Percentiles rank a stretch among this genome's conserved stretches.
These are phyloP conservation scores for Pelargonium cotyledonis DNA, from an alignment of 441 rosid species.

Conservation along the genomic window DNA sequence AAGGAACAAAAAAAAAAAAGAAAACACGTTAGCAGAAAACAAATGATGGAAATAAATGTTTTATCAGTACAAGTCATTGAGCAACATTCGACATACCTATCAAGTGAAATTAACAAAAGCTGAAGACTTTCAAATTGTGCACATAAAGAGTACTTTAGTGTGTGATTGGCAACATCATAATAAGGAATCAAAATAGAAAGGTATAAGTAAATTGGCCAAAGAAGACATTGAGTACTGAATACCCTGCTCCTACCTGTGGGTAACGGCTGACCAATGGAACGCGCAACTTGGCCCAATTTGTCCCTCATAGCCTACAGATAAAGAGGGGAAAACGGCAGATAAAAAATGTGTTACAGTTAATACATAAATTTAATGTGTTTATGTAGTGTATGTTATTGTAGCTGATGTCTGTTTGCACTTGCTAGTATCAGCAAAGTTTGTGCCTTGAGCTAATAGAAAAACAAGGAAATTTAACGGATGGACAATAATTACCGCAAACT, in stretches of 20 bases:
- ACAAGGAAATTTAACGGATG: conserved; percentile 2
- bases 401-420: neutral
- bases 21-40: conserved; percentile 16
- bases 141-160: neutral
- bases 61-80: neutral
- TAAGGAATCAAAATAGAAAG: neutral
- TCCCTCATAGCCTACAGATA: conserved; percentile 57
- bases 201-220: conserved; percentile 6
- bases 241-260: conserved; percentile 38
- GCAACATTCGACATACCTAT: neutral
- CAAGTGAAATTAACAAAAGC: neutral
- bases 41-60: neutral
- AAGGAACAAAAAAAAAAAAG: conserved; percentile 18
- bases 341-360: neutral
- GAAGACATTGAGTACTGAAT: conserved; percentile 1
- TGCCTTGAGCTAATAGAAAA: neutral
- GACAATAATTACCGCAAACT: conserved; percentile 55
- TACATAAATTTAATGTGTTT: no score
- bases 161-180: neutral
- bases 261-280: conserved; percentile 41
- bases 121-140: neutral
- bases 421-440: neutral
- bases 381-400: no score
- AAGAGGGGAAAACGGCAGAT: no score
- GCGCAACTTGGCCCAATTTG: conserved; percentile 62